Evolutionary conservation across 164 flowering plant genomes (phyloP).

Genomic region (Vitis vinifera): DNA sequence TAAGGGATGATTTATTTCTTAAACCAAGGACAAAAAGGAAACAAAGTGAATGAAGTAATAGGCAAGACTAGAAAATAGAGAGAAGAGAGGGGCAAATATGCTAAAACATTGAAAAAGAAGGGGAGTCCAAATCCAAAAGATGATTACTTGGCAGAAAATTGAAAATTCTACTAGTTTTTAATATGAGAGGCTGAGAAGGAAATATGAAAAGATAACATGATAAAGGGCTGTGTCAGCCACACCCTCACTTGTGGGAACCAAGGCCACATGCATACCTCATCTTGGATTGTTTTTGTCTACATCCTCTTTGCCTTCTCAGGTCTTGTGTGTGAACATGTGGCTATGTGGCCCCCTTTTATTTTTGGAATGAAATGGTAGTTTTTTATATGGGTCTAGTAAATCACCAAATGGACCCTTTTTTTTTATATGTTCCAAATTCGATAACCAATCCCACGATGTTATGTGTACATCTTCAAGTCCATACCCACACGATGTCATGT

Average conservation of each 20-base stretch:
- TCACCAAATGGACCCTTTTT: too few species aligned
- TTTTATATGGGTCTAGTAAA: too few species aligned
- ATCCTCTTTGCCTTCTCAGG: background rate
- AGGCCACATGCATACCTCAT: slow-evolving; percentile 27
- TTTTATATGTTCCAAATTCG: too few species aligned
- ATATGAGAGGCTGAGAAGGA: slow-evolving; percentile 25
- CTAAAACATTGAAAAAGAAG: slow-evolving; percentile 12
- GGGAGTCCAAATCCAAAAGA: background rate
- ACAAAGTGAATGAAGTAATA: too few species aligned
- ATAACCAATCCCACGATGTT: too few species aligned
- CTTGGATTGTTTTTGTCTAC: background rate
- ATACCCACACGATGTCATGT: too few species aligned
- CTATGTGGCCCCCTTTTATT: too few species aligned
- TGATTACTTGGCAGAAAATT: background rate
- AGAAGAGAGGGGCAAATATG: background rate
- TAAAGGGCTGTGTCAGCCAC: slow-evolving; percentile 51
- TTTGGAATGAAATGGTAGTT: too few species aligned
- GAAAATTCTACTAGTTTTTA: background rate
- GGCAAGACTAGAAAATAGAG: background rate
- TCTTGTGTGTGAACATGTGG: too few species aligned
- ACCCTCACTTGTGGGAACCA: slow-evolving; percentile 18
- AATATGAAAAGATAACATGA: slow-evolving; percentile 56
- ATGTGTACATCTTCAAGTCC: too few species aligned
- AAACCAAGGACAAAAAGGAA: too few species aligned
- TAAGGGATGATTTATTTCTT: too few species aligned